Conservation (phyloP, 2,329 filamentous ascomycete species). For the Bipolaris sorokiniana region DNA sequence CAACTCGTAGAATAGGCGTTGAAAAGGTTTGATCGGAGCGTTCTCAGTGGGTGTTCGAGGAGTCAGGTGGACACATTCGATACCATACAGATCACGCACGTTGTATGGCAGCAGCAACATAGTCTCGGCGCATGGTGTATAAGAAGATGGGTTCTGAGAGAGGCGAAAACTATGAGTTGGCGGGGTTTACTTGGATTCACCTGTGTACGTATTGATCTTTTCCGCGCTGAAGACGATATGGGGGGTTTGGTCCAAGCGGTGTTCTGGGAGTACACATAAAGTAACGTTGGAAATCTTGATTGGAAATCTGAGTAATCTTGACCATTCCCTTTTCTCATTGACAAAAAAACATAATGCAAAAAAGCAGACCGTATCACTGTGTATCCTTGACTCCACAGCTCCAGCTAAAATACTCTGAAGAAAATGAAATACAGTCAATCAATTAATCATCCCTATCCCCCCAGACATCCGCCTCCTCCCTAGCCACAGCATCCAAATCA, state of each 20-base stretch:
- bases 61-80: neutral
- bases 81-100: neutral
- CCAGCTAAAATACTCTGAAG: neutral
- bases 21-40: neutral
- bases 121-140: slow-evolving; percentile 6
- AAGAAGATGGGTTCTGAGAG: neutral
- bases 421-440: neutral
- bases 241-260: neutral
- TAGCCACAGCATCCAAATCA: slow-evolving; percentile 45
- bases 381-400: neutral
- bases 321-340: neutral
- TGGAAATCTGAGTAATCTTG: neutral
- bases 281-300: neutral
- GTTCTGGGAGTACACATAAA: slow-evolving; percentile 11
- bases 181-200: neutral
- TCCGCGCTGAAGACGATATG: neutral
- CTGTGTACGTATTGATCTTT: neutral
- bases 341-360: neutral
- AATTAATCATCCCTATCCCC: slow-evolving; percentile 36
- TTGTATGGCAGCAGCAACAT: slow-evolving; percentile 1
- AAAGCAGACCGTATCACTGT: neutral
- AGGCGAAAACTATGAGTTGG: neutral
- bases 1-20: slow-evolving; percentile 43
- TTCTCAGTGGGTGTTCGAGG: neutral
- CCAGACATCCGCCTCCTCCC: slow-evolving; percentile 47